Evolutionary conservation across 352 stramenopile species (phyloP).

Genomic region (Globisporangium rhizosaccharum): DNA sequence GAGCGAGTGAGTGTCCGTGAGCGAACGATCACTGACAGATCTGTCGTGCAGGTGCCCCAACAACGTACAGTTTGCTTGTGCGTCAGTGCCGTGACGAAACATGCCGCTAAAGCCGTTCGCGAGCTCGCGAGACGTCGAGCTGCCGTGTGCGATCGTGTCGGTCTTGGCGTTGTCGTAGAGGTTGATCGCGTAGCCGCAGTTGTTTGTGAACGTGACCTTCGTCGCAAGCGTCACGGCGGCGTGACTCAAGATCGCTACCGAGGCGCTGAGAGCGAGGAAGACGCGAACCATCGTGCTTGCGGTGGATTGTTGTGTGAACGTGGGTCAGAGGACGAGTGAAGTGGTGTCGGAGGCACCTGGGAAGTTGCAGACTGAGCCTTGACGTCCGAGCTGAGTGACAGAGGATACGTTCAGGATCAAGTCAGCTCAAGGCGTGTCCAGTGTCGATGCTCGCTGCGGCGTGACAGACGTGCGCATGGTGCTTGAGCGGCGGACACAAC

Average conservation of each 20-base stretch:
- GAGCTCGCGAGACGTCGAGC: constrained; percentile 30
- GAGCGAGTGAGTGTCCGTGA: constrained; percentile 1
- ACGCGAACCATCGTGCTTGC: constrained; percentile 30
- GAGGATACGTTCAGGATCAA: neutral
- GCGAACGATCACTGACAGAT: too few relatives aligned
- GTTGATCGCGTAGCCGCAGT: constrained; percentile 37
- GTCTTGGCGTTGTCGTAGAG: constrained; percentile 53
- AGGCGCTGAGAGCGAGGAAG: constrained; percentile 31
- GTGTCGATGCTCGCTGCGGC: neutral
- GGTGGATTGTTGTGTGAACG: neutral
- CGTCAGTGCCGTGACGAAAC: constrained; percentile 45
- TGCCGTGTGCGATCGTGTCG: constrained; percentile 29
- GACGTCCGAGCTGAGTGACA: neutral
- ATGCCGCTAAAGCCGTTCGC: constrained; percentile 42
- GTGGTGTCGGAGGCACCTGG: constrained; percentile 6
- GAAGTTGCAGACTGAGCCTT: constrained; percentile 9
- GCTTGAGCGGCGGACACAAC: neutral
- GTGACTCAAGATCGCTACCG: constrained; percentile 23
- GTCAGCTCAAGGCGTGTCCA: neutral
- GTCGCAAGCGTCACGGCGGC: constrained; percentile 24
- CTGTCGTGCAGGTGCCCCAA: too few relatives aligned
- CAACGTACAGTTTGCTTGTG: constrained; percentile 32
- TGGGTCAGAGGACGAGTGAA: neutral
- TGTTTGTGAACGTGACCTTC: constrained; percentile 48
- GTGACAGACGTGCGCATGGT: too few relatives aligned